Base-by-base conservation (phyloP, 352 stramenopile genomes). In the Paralagenidium karlingii region DNA sequence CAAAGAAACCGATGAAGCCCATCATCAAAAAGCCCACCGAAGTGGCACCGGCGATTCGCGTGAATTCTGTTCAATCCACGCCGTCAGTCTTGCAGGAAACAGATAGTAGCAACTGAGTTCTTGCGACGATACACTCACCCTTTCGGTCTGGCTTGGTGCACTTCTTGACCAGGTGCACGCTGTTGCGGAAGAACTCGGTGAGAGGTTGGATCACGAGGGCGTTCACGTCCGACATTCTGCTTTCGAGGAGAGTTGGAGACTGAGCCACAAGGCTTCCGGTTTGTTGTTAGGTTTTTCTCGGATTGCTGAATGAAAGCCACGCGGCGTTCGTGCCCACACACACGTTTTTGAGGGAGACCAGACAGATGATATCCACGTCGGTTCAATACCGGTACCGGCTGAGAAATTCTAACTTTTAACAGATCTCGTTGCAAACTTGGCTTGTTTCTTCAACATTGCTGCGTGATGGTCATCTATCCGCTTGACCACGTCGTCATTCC, bases 1-100 rank as follows among this genome's bases (percentile, higher is more conserved):
- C 94, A 66, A 99, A 99, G 82, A 99, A 99, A 46, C 96, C 95
- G 62, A 99, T 97, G 65, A 99, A 98, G 56, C 96, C 94, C 94
- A 99, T 98, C 58, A 99, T 95, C 42, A 98, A 64, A 68, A 99
- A 99, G 43, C 96, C 94, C 58, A 98, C 68, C 30, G 85, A 88
- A 43, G 94, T 98, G 34, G 94, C 90, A 45, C 74, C 82, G 30
- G 94, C 90, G 59, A 98, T 97, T 38, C 75, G 68, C 38, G 86
- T 85, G 61, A 98, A 98, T 63, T 99, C 94, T 94, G 58, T 19
- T 42, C 3, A 16, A 5, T 18, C 9, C 34, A 16, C 8, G n/a
- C 11, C 32, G 22, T 7, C 8, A 37, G 34, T 12, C 45, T 15
- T 3, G 6, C 1, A 12, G 13, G 3, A 45, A 15, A 24, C 12